Conservation (phyloP, 192 early-diverging fungal species). For the Podochytrium sp. region DNA sequence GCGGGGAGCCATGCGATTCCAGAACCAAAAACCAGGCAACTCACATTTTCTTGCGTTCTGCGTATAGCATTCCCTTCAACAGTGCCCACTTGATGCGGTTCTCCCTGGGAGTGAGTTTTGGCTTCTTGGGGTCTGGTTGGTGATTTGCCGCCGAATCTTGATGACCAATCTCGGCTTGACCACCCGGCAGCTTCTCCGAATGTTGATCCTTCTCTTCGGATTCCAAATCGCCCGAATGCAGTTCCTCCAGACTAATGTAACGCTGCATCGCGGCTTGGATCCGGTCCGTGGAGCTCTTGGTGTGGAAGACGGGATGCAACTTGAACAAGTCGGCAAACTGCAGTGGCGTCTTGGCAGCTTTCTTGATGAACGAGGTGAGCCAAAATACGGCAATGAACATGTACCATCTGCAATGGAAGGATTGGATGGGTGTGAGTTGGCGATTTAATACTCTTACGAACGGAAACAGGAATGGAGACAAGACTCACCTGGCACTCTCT, state of each 20-base stretch:
- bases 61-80: not conserved
- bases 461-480: not conserved
- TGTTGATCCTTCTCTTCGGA: not conserved
- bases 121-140: not conserved
- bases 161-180: not conserved
- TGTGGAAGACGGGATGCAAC: slow-evolving; percentile 5
- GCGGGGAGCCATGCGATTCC: too few relatives aligned
- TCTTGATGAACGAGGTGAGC: slow-evolving; percentile 2
- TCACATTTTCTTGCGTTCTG: slow-evolving; percentile 5
- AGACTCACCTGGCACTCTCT: not conserved
- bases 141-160: not conserved
- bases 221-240: not conserved
- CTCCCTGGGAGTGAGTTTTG: not conserved
- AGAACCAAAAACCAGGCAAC: too few relatives aligned
- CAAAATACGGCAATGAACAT: slow-evolving; percentile 1
- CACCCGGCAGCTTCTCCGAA: not conserved
- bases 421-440: not conserved
- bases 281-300: not conserved
- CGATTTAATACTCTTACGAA: not conserved
- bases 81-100: slow-evolving; percentile 11
- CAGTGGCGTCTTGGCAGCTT: slow-evolving; percentile 1
- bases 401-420: slow-evolving; percentile 1
- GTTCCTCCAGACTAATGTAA: not conserved
- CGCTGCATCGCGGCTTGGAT: not conserved
- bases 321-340: slow-evolving; percentile 11